Base-by-base conservation (phyloP, 176 grass and related monocot species). In the Zoysia japonica region DNA sequence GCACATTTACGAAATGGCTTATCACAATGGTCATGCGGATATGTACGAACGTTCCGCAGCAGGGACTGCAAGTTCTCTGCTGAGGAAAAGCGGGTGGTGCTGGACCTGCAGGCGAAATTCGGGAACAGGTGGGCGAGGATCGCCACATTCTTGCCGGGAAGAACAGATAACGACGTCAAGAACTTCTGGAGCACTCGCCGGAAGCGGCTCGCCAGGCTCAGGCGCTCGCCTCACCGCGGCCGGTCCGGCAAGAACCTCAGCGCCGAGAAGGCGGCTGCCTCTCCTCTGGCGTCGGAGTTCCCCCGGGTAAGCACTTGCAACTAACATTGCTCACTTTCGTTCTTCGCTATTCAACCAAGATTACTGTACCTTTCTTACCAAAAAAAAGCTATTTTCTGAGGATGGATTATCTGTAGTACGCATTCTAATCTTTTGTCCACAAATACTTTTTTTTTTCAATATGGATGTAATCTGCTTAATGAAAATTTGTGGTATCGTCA, bases 61-160 rank as follows among this genome's bases (percentile, higher is more conserved):
- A 81, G 87, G 65, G 71, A 66, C 43, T 88, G 88, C 81, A 98
- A 91, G 86, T 93, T 95, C 59, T 69, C 90, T 0, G 65, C 90
- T 0, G 90, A 98, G 61, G 96, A 98, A 67, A 84, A 94, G 74
- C 47, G 84, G 43, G 35, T 86, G 35, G 84, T 93, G 82, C 84
- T 94, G 55, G 78, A 89, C 50, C 69, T 98, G 43, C 90, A 93
- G 81, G 81, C 75, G 35, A 88, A 85, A 72, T 87, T 94, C 40
- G 96, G 92, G 13, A 98, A 98, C 86, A 98, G 87, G 84, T 98
- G 92, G 96, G 96, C 92, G 40, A 94, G 80, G 72, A 98, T 98
- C 39, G 79, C 90, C 13, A 93, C 88, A 16, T 74, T 89, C 51
- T 79, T 98, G 57, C 78, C 78, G 12, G 96, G 92, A 36, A 83